phyloP scores from a whole-genome alignment of 306 rosid species.

The Ormosia semicastrata region DNA sequence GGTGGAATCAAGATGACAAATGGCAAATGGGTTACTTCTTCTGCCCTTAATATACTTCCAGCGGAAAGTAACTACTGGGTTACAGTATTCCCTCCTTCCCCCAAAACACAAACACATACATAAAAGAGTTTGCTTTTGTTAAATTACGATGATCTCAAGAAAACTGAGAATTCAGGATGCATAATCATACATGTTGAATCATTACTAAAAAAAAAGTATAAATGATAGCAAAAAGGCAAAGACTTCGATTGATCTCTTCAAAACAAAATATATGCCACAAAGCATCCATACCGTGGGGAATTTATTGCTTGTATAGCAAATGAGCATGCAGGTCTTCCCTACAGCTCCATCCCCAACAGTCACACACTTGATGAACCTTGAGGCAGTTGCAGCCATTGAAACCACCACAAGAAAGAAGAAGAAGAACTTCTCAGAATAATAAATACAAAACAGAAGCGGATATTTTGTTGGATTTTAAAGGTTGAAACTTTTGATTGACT shows the following conservation, averaged over 20 bases:
- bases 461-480: conserved; percentile 41
- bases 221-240: not conserved
- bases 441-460: conserved; percentile 3
- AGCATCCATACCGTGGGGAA: conserved; percentile 67
- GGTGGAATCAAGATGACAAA: not conserved
- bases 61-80: not conserved
- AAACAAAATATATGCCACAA: not conserved
- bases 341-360: conserved; percentile 96
- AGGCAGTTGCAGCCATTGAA: conserved; percentile 80
- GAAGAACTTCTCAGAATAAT: conserved; percentile 14
- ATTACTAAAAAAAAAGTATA: not conserved
- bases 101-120: not conserved
- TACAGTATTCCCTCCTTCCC: not conserved
- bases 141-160: conserved; percentile 3
- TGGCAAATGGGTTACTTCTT: not conserved
- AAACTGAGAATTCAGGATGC: conserved; percentile 44
- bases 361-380: conserved; percentile 91
- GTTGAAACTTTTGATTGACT: conserved; percentile 48
- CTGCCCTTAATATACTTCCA: not conserved
- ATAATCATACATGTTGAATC: not conserved
- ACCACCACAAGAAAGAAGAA: not conserved
- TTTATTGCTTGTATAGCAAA: conserved; percentile 89
- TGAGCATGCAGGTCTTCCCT: conserved; percentile 97
- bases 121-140: not conserved
- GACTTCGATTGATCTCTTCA: conserved; percentile 33